phyloP scores from a whole-genome alignment of 2,329 filamentous ascomycete genomes.

The Phyllosticta citriasiana region DNA sequence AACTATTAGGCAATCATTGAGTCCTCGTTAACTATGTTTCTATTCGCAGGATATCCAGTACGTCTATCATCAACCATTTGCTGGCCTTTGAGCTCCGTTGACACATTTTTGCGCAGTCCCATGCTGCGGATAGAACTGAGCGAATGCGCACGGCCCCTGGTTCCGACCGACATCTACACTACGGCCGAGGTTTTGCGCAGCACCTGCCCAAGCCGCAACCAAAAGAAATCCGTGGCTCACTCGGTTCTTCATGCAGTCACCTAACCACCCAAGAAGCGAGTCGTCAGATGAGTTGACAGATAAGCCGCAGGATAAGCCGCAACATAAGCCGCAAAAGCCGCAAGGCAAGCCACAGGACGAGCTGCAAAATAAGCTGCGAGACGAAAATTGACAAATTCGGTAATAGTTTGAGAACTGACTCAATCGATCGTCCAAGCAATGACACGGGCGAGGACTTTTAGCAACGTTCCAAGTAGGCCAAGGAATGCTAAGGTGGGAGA shows the following conservation, averaged over 20 bases:
- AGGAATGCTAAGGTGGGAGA: background rate
- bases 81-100: no score
- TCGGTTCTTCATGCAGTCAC: background rate
- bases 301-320: background rate
- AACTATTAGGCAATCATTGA: background rate
- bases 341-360: background rate
- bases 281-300: background rate
- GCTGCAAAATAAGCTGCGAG: background rate
- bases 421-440: background rate
- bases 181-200: no score
- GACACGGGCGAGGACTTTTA: background rate
- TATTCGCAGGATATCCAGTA: background rate
- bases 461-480: background rate
- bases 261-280: background rate
- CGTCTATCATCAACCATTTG: no score
- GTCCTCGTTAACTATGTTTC: background rate
- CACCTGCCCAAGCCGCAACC: background rate
- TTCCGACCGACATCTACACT: no score
- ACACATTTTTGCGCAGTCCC: no score
- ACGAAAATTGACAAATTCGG: background rate
- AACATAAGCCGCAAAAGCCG: background rate
- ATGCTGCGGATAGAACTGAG: no score
- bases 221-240: background rate
- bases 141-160: no score
- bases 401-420: background rate